These are phyloP conservation scores for Nicotiana tomentosiformis DNA, from an alignment of 257 asterid genomes.

Conservation along the genomic window DNA sequence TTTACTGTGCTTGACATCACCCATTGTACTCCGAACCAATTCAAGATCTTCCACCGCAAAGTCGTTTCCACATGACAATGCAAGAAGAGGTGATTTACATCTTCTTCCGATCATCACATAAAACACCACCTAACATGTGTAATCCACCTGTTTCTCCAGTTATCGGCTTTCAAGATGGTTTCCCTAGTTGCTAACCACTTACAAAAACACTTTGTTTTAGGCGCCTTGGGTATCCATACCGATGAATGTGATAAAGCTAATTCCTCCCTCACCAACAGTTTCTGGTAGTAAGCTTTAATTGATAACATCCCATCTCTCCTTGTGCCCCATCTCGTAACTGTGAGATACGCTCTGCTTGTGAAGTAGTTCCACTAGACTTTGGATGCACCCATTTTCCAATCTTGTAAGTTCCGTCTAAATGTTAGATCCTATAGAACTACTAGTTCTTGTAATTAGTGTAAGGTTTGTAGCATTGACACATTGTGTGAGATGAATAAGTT, in stretches of 20 bases:
- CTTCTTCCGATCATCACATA: background rate
- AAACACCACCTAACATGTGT: background rate
- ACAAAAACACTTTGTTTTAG: background rate
- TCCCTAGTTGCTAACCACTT: background rate
- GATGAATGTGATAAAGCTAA: background rate
- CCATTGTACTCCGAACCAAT: background rate
- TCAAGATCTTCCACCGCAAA: background rate
- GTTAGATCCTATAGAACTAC: constrained; percentile 2
- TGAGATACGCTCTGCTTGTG: background rate
- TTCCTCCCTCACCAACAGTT: background rate
- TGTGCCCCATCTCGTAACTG: background rate
- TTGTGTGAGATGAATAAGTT: background rate
- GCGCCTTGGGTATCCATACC: background rate
- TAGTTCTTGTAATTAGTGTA: background rate
- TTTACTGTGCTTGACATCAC: background rate
- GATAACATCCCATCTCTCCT: background rate
- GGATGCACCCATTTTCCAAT: background rate
- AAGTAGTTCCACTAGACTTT: background rate
- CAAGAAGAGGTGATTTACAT: background rate
- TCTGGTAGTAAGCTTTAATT: background rate
- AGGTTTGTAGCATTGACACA: background rate
- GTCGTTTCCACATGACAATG: background rate
- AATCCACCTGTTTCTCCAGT: background rate
- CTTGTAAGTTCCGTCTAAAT: background rate
- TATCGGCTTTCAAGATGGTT: background rate